Conservation (phyloP, 495 filamentous ascomycete species). For the Aspergillus asperescens region DNA sequence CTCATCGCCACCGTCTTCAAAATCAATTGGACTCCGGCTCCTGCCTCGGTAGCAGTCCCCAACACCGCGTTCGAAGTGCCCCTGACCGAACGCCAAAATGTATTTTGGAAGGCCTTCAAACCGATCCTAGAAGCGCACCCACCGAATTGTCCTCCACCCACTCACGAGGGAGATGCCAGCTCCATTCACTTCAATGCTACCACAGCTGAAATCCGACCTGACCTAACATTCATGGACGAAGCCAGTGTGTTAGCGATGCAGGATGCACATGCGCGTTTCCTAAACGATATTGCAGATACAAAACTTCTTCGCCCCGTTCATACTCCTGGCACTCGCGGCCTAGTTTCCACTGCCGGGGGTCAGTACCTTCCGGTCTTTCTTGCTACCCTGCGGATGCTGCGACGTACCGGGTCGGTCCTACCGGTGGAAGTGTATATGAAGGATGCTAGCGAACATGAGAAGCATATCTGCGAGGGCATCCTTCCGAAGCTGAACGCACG, state of each 20-base stretch:
- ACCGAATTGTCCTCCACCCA: slow-evolving; percentile 31
- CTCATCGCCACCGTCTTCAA: slow-evolving; percentile 35
- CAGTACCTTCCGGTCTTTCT: slow-evolving; percentile 45
- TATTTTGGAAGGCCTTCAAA: slow-evolving; percentile 37
- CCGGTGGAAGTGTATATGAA: slow-evolving; percentile 57
- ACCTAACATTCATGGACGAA: slow-evolving; percentile 32
- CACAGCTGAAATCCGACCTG: slow-evolving; percentile 28
- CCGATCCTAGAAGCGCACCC: slow-evolving; percentile 31
- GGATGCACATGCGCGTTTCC: slow-evolving; percentile 40
- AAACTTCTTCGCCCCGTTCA: slow-evolving; percentile 39
- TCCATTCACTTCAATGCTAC: slow-evolving; percentile 32
- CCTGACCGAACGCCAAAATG: slow-evolving; percentile 33
- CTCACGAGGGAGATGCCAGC: slow-evolving; percentile 17
- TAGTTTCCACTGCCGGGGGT: slow-evolving; percentile 50
- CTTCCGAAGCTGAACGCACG: slow-evolving; percentile 47
- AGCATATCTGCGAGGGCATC: slow-evolving; percentile 46
- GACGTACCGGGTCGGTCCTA: slow-evolving; percentile 49
- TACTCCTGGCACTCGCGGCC: slow-evolving; percentile 43
- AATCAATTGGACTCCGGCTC: slow-evolving; percentile 37
- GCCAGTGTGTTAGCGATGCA: slow-evolving; percentile 32
- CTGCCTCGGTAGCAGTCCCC: slow-evolving; percentile 34
- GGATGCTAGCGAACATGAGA: slow-evolving; percentile 44
- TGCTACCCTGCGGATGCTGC: slow-evolving; percentile 52
- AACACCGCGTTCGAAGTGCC: slow-evolving; percentile 38
- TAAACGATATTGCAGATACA: slow-evolving; percentile 30